These are phyloP conservation scores for Besnoitia besnoiti DNA, from an alignment of 169 alveolate genomes.

Conservation along the genomic window DNA sequence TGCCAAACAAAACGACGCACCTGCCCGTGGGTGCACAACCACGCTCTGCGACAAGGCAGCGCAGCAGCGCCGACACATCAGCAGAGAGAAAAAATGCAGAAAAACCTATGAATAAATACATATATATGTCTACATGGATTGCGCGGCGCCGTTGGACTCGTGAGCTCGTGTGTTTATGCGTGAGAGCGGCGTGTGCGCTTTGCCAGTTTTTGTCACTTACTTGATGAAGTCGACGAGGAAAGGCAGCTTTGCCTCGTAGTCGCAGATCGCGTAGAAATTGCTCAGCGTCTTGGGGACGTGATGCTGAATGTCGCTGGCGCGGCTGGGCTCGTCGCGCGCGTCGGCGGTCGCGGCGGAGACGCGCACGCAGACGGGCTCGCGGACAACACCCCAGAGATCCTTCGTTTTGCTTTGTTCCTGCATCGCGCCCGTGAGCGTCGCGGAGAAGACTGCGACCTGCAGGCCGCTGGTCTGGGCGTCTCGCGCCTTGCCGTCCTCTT, in stretches of 20 bases:
- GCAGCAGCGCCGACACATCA: too few species aligned
- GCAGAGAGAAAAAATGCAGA: too few species aligned
- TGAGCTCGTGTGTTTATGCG: too few species aligned
- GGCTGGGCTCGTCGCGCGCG: neutral
- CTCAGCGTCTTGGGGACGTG: conserved; percentile 20
- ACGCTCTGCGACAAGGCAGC: too few species aligned
- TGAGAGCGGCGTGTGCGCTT: neutral
- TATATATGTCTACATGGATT: too few species aligned
- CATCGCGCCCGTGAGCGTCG: conserved; percentile 84
- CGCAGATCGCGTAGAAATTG: conserved; percentile 16
- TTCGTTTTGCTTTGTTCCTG: conserved; percentile 2
- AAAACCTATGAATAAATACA: neutral
- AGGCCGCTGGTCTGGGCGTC: neutral
- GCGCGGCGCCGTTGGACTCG: too few species aligned
- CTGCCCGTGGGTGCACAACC: too few species aligned
- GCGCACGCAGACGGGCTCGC: conserved; percentile 12
- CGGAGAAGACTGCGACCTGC: conserved; percentile 86
- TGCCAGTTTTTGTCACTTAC: neutral
- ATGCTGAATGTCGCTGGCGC: neutral
- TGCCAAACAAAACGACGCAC: too few species aligned
- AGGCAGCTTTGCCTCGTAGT: conserved; percentile 39
- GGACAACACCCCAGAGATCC: conserved; percentile 10
- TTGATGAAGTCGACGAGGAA: conserved; percentile 44
- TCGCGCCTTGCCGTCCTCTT: neutral
- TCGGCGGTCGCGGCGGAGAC: neutral